A percentile compares a stretch with the other conserved stretches of the same genome.
These are phyloP conservation scores for Mortierella hygrophila DNA, from an alignment of 192 early-diverging fungal genomes.

Conservation along the genomic window DNA sequence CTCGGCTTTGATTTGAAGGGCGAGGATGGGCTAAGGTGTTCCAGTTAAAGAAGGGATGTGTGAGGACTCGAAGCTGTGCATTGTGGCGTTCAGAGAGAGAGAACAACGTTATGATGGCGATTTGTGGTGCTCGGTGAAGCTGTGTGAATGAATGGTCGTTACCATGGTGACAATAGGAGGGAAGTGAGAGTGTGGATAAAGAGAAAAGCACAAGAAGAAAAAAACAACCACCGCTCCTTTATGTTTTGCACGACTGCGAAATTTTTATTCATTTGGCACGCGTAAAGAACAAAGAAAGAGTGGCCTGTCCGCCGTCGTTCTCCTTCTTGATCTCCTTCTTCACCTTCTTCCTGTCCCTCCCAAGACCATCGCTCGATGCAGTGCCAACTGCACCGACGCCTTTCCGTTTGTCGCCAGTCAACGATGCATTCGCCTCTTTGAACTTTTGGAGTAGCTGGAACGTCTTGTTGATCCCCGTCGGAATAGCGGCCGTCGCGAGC, in stretches of 20 bases:
- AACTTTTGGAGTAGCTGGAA: conserved; percentile 63
- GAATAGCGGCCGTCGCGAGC: conserved; percentile 63
- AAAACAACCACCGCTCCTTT: not conserved
- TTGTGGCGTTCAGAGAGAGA: no score
- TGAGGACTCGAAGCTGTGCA: no score
- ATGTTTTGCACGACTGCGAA: not conserved
- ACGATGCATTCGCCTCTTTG: not conserved
- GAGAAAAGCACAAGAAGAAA: not conserved
- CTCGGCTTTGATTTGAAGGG: conserved; percentile 80
- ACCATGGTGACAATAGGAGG: not conserved
- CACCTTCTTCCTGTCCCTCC: not conserved
- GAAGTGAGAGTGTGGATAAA: not conserved
- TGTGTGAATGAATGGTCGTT: not conserved
- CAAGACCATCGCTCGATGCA: no score
- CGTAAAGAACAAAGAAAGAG: conserved; percentile 16
- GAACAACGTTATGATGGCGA: no score
- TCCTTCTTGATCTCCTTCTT: conserved; percentile 33
- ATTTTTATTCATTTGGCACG: not conserved
- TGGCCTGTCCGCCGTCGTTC: not conserved
- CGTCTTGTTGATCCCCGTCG: conserved; percentile 70
- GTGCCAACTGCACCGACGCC: not conserved
- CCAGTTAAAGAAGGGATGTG: not conserved
- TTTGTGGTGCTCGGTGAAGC: not conserved
- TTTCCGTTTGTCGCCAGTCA: conserved; percentile 11
- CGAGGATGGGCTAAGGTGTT: conserved; percentile 53